Evolutionary conservation across 768 basidiomycete genomes (phyloP).

Genomic region (Boletus coccyginus): DNA sequence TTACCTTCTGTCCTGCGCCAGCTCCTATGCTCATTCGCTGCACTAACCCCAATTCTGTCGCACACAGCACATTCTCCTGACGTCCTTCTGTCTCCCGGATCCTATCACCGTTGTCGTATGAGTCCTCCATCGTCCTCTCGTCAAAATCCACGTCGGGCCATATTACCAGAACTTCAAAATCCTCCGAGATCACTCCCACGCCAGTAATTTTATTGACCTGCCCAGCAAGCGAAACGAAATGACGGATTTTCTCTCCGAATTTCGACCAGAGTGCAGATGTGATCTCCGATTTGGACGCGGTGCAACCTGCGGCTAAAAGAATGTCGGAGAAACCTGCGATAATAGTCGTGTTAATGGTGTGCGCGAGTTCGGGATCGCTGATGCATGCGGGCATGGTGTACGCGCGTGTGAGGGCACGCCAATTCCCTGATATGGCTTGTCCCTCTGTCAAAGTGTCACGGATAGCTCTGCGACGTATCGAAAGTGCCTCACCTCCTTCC

Average conservation of each 20-base stretch:
- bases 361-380: conserved; percentile 16
- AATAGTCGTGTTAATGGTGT: conserved; percentile 6
- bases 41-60: conserved; percentile 33
- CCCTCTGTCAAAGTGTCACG: conserved; percentile 31
- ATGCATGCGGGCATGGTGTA: conserved; percentile 12
- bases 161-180: conserved; percentile 23
- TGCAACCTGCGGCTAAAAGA: conserved; percentile 26
- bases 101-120: conserved; percentile 20
- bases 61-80: conserved; percentile 26
- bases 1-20: conserved; percentile 6
- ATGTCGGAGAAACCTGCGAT: conserved; percentile 25
- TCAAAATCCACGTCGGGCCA: conserved; percentile 15
- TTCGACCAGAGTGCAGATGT: conserved; percentile 38
- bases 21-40: conserved; percentile 18
- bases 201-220: conserved; percentile 38
- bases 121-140: conserved; percentile 20
- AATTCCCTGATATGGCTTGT: conserved; percentile 41
- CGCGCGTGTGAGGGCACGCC: conserved; percentile 38
- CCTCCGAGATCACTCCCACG: conserved; percentile 23
- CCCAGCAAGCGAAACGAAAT: conserved; percentile 44
- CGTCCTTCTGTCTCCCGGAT: not conserved
- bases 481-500: conserved; percentile 30
- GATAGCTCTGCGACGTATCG: not conserved
- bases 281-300: conserved; percentile 18
- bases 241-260: conserved; percentile 40